These are phyloP conservation scores for Aspergillus terreus DNA, from an alignment of 2,329 filamentous ascomycete species.

Conservation along the genomic window DNA sequence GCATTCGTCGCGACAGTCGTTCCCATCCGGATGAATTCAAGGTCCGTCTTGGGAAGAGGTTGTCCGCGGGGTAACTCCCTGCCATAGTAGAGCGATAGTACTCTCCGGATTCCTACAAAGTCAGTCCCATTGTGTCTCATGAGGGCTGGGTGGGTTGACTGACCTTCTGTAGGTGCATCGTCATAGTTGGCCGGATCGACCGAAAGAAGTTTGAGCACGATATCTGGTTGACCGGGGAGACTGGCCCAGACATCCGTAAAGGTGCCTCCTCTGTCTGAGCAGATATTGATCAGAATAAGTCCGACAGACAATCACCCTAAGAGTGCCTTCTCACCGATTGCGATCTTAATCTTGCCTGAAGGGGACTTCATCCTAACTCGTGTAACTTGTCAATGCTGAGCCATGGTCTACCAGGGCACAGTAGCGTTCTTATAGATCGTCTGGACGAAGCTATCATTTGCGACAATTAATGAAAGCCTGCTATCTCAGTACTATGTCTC, in stretches of 20 bases:
- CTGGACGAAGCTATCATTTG: too few species aligned
- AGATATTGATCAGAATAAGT: constrained; percentile 54
- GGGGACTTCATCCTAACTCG: neutral
- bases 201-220: constrained; percentile 39
- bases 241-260: constrained; percentile 39
- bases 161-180: constrained; percentile 67
- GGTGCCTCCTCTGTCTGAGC: constrained; percentile 38
- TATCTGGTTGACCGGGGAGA: constrained; percentile 33
- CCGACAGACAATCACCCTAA: constrained; percentile 76
- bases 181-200: constrained; percentile 39
- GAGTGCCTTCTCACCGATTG: constrained; percentile 44
- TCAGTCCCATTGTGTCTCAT: constrained; percentile 45
- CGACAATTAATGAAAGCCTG: too few species aligned
- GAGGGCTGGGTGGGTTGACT: constrained; percentile 15
- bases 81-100: constrained; percentile 42
- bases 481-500: too few species aligned
- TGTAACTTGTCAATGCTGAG: neutral
- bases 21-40: constrained; percentile 72
- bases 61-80: constrained; percentile 32
- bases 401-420: too few species aligned
- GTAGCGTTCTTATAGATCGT: neutral
- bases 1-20: constrained; percentile 93
- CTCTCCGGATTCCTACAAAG: constrained; percentile 60
- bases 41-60: constrained; percentile 33
- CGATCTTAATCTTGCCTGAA: constrained; percentile 7